A percentile compares a stretch with the other conserved stretches of the same genome.
phyloP scores from a whole-genome alignment of 2,329 filamentous ascomycete species.

The Aspergillus fijiensis region DNA sequence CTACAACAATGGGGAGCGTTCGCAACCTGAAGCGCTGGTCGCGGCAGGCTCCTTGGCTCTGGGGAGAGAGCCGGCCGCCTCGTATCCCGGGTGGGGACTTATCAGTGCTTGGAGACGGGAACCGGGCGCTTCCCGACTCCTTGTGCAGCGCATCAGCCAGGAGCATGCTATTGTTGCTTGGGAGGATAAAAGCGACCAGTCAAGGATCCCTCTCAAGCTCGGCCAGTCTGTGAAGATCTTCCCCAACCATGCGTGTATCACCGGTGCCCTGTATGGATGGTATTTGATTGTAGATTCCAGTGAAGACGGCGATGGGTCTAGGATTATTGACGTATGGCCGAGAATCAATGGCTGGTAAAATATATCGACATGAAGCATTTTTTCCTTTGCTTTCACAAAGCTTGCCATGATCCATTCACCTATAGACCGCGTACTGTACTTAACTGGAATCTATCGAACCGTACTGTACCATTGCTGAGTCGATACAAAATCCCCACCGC shows the following conservation, averaged over 20 bases:
- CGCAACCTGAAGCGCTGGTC: constrained; percentile 64
- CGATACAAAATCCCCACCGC: neutral
- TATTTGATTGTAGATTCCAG: constrained; percentile 72
- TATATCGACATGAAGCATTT: neutral
- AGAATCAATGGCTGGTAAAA: constrained; percentile 32
- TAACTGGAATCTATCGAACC: neutral
- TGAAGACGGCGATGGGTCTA: constrained; percentile 52
- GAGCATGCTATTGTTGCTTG: constrained; percentile 74
- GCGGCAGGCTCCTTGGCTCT: constrained; percentile 69
- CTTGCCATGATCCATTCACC: neutral
- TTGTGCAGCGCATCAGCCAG: constrained; percentile 70
- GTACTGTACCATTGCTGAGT: neutral
- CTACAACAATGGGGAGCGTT: constrained; percentile 59
- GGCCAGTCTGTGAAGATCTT: constrained; percentile 70
- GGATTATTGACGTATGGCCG: constrained; percentile 73
- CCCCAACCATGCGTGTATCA: constrained; percentile 80
- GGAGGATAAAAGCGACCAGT: constrained; percentile 44
- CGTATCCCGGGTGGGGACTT: constrained; percentile 71
- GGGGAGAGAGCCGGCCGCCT: constrained; percentile 69
- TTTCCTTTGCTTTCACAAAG: too few relatives aligned
- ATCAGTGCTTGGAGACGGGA: constrained; percentile 58
- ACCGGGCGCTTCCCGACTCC: constrained; percentile 56
- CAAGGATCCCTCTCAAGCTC: constrained; percentile 52
- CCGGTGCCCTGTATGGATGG: constrained; percentile 68
- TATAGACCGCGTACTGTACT: neutral